Conservation (phyloP, 192 early-diverging fungal genomes). For the Rhizoclosmatium globosum region DNA sequence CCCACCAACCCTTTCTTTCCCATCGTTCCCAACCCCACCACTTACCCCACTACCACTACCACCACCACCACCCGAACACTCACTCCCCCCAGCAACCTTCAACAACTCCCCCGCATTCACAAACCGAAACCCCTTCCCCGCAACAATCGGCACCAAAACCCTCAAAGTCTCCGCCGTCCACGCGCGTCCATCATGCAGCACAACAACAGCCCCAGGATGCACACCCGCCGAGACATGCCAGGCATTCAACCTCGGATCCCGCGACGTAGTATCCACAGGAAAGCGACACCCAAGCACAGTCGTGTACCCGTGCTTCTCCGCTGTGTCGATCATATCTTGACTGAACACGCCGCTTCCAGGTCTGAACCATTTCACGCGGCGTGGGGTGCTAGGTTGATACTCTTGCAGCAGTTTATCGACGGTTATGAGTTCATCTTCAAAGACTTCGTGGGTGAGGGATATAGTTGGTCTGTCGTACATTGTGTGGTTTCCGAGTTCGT, state of each 20-base stretch:
- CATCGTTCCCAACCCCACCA: no score
- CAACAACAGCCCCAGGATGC: slow-evolving; percentile 39
- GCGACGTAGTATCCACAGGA: slow-evolving; percentile 32
- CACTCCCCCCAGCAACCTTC: no score
- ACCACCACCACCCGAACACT: no score
- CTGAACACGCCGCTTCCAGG: slow-evolving; percentile 37
- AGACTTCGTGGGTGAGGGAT: slow-evolving; percentile 9
- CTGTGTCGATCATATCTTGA: slow-evolving; percentile 30
- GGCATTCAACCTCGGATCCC: slow-evolving; percentile 31
- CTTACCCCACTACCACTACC: no score
- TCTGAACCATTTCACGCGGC: slow-evolving; percentile 44
- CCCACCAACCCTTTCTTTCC: no score
- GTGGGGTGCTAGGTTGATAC: slow-evolving; percentile 7
- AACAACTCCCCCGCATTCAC: background rate
- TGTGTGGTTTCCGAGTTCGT: slow-evolving; percentile 45
- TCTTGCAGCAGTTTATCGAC: slow-evolving; percentile 28
- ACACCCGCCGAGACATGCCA: slow-evolving; percentile 37
- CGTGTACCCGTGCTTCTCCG: slow-evolving; percentile 25
- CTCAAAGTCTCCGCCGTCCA: slow-evolving; percentile 39
- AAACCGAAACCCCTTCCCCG: slow-evolving; percentile 26
- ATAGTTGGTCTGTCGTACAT: slow-evolving; percentile 40
- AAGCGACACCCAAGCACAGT: slow-evolving; percentile 39
- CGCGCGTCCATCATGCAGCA: slow-evolving; percentile 33
- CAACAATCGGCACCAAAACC: slow-evolving; percentile 33
- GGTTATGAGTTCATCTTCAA: slow-evolving; percentile 26